Conservation (phyloP, 306 rosid genomes). For the Coriaria nepalensis region DNA sequence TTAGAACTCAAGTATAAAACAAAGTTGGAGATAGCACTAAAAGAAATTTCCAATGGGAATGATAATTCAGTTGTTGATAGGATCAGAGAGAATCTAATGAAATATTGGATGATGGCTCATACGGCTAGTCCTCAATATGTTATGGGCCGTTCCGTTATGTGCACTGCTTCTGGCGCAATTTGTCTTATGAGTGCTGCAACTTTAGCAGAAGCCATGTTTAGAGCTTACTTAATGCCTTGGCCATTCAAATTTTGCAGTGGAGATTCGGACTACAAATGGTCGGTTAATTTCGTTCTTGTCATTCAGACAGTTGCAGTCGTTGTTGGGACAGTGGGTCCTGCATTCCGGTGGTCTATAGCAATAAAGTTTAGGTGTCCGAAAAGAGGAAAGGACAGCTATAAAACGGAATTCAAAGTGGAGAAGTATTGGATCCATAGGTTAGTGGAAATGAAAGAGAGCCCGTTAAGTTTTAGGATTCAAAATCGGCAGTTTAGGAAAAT, state of each 20-base stretch:
- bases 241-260: constrained; percentile 51
- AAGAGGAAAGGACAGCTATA: constrained; percentile 13
- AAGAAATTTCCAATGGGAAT: constrained; percentile 16
- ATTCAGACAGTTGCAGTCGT: constrained; percentile 51
- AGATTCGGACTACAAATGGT: constrained; percentile 65
- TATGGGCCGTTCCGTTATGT: constrained; percentile 70
- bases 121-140: constrained; percentile 78
- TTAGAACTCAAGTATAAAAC: constrained; percentile 33
- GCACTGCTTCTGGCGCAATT: constrained; percentile 75
- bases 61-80: constrained; percentile 6
- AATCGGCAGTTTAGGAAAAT: constrained; percentile 33
- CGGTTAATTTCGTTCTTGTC: constrained; percentile 44
- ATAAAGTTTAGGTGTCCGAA: constrained; percentile 45
- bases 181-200: constrained; percentile 51
- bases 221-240: constrained; percentile 48
- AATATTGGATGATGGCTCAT: constrained; percentile 80
- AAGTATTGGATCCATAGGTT: constrained; percentile 49
- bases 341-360: constrained; percentile 58
- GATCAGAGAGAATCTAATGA: constrained; percentile 30
- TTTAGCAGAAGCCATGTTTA: constrained; percentile 45
- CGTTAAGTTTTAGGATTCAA: constrained; percentile 27
- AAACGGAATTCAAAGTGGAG: constrained; percentile 37
- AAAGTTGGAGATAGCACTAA: constrained; percentile 28
- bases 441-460: constrained; percentile 33
- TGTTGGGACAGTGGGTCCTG: constrained; percentile 71